These are phyloP conservation scores for Teratosphaeria zuluensis DNA, from an alignment of 2,329 filamentous ascomycete genomes.

Conservation along the genomic window DNA sequence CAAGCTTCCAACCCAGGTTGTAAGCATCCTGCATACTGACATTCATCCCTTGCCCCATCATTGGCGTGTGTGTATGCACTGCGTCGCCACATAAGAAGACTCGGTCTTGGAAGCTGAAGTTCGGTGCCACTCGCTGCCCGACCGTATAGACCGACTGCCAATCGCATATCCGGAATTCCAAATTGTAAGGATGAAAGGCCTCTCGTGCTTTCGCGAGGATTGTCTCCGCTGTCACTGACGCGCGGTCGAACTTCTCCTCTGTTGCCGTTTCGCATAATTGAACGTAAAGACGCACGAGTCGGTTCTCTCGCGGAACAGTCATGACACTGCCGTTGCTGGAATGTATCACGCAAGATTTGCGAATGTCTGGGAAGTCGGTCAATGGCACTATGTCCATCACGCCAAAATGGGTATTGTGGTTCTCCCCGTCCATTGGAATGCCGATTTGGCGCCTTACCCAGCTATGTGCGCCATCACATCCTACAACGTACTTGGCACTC, in stretches of 20 bases:
- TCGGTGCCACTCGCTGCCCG: conserved; percentile 50
- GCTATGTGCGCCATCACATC: conserved; percentile 64
- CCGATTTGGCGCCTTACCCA: conserved; percentile 48
- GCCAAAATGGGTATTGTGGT: conserved; percentile 21
- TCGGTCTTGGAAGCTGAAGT: conserved; percentile 47
- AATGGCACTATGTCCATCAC: conserved; percentile 20
- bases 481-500: conserved; percentile 55
- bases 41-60: conserved; percentile 53
- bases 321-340: conserved; percentile 60
- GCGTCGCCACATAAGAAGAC: conserved; percentile 26
- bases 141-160: conserved; percentile 59
- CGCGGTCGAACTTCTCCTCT: conserved; percentile 50
- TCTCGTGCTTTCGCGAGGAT: conserved; percentile 51
- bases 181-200: conserved; percentile 55
- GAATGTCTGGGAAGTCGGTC: conserved; percentile 51
- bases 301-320: conserved; percentile 59
- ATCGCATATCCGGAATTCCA: conserved; percentile 10
- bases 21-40: conserved; percentile 56
- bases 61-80: conserved; percentile 28
- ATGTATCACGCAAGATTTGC: conserved; percentile 69
- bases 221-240: conserved; percentile 51
- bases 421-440: conserved; percentile 18
- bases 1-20: conserved; percentile 34
- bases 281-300: conserved; percentile 17
- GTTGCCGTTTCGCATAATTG: conserved; percentile 26